Evolutionary conservation across 2,329 filamentous ascomycete species (phyloP).

Genomic region (Ophiostoma ips): DNA sequence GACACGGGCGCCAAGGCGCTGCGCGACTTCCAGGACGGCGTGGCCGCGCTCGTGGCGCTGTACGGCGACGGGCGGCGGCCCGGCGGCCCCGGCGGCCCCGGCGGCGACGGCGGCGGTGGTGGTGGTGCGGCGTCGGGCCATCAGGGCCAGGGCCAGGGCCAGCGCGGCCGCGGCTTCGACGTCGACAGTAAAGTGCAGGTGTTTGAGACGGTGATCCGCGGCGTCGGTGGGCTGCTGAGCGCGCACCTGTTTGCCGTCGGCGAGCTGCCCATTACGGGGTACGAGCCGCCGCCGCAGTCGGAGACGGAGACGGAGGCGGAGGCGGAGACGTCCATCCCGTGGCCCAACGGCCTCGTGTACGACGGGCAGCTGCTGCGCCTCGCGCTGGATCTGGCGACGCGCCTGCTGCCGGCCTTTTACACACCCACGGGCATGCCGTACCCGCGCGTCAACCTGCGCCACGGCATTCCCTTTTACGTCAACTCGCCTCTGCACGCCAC

Average conservation of each 20-base stretch:
- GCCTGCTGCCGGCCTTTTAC: slow-evolving; percentile 82
- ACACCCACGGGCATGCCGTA: slow-evolving; percentile 87
- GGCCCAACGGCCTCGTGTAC: slow-evolving; percentile 69
- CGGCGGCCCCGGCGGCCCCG: slow-evolving; percentile 59
- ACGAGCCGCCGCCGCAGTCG: slow-evolving; percentile 31
- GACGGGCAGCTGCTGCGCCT: slow-evolving; percentile 83
- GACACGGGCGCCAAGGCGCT: slow-evolving; percentile 47
- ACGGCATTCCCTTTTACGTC: slow-evolving; percentile 77
- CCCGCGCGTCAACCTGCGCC: slow-evolving; percentile 78
- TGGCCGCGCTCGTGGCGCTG: slow-evolving; percentile 59
- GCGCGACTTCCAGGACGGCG: slow-evolving; percentile 64
- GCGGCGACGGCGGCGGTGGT: slow-evolving; percentile 92
- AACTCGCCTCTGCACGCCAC: slow-evolving; percentile 76
- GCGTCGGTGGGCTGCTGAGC: slow-evolving; percentile 78
- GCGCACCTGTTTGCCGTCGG: slow-evolving; percentile 88
- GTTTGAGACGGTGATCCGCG: slow-evolving; percentile 93
- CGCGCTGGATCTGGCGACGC: slow-evolving; percentile 69
- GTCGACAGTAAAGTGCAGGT: slow-evolving; percentile 97
- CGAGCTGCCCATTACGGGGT: slow-evolving; percentile 74
- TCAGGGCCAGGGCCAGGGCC: slow-evolving; percentile 59
- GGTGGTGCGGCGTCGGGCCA: slow-evolving; percentile 91
- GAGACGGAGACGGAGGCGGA: slow-evolving; percentile 14
- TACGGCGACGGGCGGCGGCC: slow-evolving; percentile 78
- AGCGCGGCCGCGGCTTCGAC: slow-evolving; percentile 70
- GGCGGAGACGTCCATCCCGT: slow-evolving; percentile 40